Percentiles rank a stretch among this genome's conserved stretches.
phyloP scores from a whole-genome alignment of 805 yeast species.

The Saturnispora dispora region DNA sequence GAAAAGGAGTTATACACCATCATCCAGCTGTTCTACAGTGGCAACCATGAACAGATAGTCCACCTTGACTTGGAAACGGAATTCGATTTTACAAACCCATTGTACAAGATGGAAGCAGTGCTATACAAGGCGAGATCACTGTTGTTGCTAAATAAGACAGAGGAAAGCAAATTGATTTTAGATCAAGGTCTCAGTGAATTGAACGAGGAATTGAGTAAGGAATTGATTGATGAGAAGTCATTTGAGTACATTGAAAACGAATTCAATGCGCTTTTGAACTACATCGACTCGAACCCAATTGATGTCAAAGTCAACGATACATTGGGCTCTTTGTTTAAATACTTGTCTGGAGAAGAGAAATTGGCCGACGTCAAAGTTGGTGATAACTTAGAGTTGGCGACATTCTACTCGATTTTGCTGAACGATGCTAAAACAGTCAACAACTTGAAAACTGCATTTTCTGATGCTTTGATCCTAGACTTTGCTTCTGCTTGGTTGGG shows the following conservation, averaged over 20 bases:
- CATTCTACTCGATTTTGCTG: not conserved
- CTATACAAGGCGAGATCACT: slow-evolving; percentile 20
- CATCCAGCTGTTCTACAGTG: slow-evolving; percentile 24
- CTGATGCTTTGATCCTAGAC: slow-evolving; percentile 71
- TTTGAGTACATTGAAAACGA: slow-evolving; percentile 12
- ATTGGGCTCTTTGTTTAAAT: not conserved
- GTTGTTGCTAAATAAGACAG: not conserved
- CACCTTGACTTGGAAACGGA: slow-evolving; percentile 17
- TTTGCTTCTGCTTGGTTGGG: slow-evolving; percentile 65
- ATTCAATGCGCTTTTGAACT: slow-evolving; percentile 12
- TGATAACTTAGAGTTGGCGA: slow-evolving; percentile 3
- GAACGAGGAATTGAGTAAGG: not conserved
- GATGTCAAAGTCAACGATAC: not conserved
- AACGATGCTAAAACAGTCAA: slow-evolving; percentile 28
- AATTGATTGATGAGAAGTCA: slow-evolving; percentile 3
- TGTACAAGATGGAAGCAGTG: slow-evolving; percentile 20
- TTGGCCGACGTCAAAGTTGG: not conserved
- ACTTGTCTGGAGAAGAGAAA: not conserved
- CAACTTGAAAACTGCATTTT: slow-evolving; percentile 39
- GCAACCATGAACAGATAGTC: slow-evolving; percentile 18
- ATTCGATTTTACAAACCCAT: slow-evolving; percentile 20
- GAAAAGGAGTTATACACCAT: slow-evolving; percentile 23
- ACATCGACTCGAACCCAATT: slow-evolving; percentile 9
- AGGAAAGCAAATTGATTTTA: not conserved
- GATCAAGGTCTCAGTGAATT: not conserved